Evolutionary conservation across 805 yeast species (phyloP), one percentile per base, ranked within the genome.

Genomic region (Kregervanrija pseudodelftensis): DNA sequence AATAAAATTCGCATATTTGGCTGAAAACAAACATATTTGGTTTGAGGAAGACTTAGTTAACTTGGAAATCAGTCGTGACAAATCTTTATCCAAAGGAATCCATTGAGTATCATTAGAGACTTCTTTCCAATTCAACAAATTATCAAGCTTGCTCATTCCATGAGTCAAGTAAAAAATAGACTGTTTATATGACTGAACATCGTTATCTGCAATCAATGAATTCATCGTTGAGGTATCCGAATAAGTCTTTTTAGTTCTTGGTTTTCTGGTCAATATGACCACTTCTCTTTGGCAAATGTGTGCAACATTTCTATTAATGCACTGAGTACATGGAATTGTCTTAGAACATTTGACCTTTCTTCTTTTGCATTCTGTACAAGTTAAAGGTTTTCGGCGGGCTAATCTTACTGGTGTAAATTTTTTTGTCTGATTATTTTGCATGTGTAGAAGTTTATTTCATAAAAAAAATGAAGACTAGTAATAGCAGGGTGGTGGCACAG

Each of bases 291-390:
- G 28, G 34, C 43, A 41, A 11, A 28, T 5, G 12, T 28, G n/a
- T 13, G 16, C n/a, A 8, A 14, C 30, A 12, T 22, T 13, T 30
- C 43, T 34, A 8, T 31, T 35, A 12, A 28, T 28, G 22, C 43
- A 41, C 10, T 35, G 16, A 11, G 28, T 41, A 13, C 43, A 41
- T 33, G 43, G 43, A 13, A 41, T 35, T 5, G 35, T 35, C 28
- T 41, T 41, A 4, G 39, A 34, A 22, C 43, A 41, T 35, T 35
- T 34, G 13, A 41, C 39, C 33, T 35, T 41, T n/a, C 43, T 35
- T 34, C 43, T 33, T 14, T 34, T 33, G 13, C 43, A 40, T 13
- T 40, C 43, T 13, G 43, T 40, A 13, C 43, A 40, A 14, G 33
- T 33, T n/a, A 40, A 30, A n/a, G 43, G 38, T 35, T 17, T 16